phyloP scores from a whole-genome alignment of 441 rosid species.

The Euphorbia schlechtendalii region DNA sequence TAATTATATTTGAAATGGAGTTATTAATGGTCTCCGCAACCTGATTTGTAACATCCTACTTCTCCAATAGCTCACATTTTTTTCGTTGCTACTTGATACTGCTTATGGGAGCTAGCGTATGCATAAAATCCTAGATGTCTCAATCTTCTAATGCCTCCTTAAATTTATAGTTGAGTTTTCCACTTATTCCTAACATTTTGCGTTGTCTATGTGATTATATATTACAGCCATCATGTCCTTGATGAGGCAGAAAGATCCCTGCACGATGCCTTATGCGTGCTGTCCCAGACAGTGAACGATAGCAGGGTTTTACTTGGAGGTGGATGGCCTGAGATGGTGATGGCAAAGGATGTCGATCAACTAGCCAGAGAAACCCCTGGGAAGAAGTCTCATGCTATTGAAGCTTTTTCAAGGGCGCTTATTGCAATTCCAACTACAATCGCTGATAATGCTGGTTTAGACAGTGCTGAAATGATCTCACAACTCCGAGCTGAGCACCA shows the following conservation, averaged over 20 bases:
- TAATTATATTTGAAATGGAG: too few relatives aligned
- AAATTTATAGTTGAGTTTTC: background rate
- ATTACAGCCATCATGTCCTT: constrained; percentile 83
- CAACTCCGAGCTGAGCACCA: constrained; percentile 99
- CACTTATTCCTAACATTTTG: background rate
- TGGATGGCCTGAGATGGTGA: constrained; percentile 99
- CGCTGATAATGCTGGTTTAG: constrained; percentile 96
- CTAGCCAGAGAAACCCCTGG: constrained; percentile 89
- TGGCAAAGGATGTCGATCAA: constrained; percentile 95
- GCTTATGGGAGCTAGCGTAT: background rate
- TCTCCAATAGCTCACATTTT: too few relatives aligned
- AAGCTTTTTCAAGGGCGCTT: constrained; percentile 88
- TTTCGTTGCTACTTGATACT: background rate
- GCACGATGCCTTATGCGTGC: constrained; percentile 95
- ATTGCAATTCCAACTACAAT: constrained; percentile 81
- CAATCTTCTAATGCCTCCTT: background rate
- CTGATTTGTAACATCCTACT: background rate
- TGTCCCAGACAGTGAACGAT: constrained; percentile 93
- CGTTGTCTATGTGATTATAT: background rate
- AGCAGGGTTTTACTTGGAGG: constrained; percentile 92
- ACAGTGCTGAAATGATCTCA: constrained; percentile 87
- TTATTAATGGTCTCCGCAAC: background rate
- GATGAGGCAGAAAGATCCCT: constrained; percentile 98
- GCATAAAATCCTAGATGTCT: background rate
- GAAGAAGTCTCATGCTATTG: constrained; percentile 91